These are phyloP conservation scores for Dactylonectria macrodidyma DNA, from an alignment of 2,329 filamentous ascomycete genomes.

Conservation along the genomic window DNA sequence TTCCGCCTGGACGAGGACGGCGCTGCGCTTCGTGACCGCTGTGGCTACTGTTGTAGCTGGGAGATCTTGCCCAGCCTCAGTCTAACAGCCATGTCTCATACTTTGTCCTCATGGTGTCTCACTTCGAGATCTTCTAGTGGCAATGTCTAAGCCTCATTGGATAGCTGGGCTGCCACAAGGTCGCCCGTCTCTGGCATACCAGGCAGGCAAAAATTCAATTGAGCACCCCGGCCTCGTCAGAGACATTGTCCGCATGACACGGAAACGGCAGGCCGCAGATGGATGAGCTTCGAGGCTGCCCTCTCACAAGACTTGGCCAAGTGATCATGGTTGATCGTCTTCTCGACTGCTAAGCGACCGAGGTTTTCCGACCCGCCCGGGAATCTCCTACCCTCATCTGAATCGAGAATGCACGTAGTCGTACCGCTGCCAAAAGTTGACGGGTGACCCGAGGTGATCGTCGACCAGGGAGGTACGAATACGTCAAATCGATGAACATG, in stretches of 20 bases:
- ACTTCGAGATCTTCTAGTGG: slow-evolving; percentile 24
- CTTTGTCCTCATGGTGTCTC: slow-evolving; percentile 34
- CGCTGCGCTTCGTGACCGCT: slow-evolving; percentile 34
- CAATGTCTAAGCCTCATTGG: slow-evolving; percentile 38
- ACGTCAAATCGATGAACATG: slow-evolving; percentile 37
- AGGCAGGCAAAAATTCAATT: slow-evolving; percentile 18
- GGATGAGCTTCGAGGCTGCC: slow-evolving; percentile 1
- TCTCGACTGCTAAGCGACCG: slow-evolving; percentile 31
- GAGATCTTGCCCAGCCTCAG: slow-evolving; percentile 17
- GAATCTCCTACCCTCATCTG: slow-evolving; percentile 22
- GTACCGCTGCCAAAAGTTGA: slow-evolving; percentile 29
- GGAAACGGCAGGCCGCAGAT: slow-evolving; percentile 22
- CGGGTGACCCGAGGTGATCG: slow-evolving; percentile 36
- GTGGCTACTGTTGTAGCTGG: slow-evolving; percentile 33
- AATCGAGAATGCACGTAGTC: slow-evolving; percentile 21
- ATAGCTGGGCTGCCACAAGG: slow-evolving; percentile 26
- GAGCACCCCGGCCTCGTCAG: slow-evolving; percentile 12
- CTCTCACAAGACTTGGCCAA: slow-evolving; percentile 35
- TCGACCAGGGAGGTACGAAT: slow-evolving; percentile 34
- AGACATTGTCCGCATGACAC: slow-evolving; percentile 37
- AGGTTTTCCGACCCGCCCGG: slow-evolving; percentile 32
- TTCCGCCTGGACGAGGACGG: slow-evolving; percentile 37
- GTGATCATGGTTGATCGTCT: slow-evolving; percentile 35
- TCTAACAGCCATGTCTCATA: slow-evolving; percentile 39
- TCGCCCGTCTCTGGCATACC: slow-evolving; percentile 19